Base-by-base conservation (phyloP, 176 grass and related monocot genomes). In the Bothriochloa decipiens region DNA sequence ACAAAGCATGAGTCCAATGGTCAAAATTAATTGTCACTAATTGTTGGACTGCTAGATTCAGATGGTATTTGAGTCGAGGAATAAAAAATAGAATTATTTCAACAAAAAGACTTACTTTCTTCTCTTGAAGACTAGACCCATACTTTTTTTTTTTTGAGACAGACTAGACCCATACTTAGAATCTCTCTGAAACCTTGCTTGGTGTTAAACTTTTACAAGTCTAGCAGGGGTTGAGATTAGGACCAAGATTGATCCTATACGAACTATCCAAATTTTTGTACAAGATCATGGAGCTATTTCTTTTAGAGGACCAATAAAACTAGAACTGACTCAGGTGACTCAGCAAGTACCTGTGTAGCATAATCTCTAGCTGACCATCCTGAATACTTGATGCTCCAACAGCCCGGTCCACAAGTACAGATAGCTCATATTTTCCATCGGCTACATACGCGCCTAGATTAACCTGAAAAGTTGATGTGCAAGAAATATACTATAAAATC, bases 371-470 rank as follows among this genome's bases (percentile, higher is more conserved):
- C 81, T 94, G 82, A 11, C 92, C 95, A 55, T 97, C 92, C 82
- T 82, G 70, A 91, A 97, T 94, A 60, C 95, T 97, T 75, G 92
- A 97, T 86, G 92, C 92, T 86, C 95, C 95, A 88, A 97, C 80
- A 78, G 88, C 88, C 79, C 84, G 92, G 87, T 94, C 95, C 65
- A 97, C 90, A 88, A 94, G 95, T 25, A 94, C 63, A 64, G 92
- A 94, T 14, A 97, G 78, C 86, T 97, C 92, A 83, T 82, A 94
- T 79, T 89, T 91, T 23, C 89, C 88, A 91, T 97, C 92, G 35
- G 85, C 62, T 76, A 91, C 78, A 88, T 94, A 94, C 29, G 80
- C 68, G 49, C 95, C 92, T 67, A 89, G 88, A 85, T 97, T 97
- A 28, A 97, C 86, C 95, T 97, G 82, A 68, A 86, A 77, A 43